Evolutionary conservation across 108 stramenopile species (phyloP).

Genomic region (Stephanodiscus minutulus): DNA sequence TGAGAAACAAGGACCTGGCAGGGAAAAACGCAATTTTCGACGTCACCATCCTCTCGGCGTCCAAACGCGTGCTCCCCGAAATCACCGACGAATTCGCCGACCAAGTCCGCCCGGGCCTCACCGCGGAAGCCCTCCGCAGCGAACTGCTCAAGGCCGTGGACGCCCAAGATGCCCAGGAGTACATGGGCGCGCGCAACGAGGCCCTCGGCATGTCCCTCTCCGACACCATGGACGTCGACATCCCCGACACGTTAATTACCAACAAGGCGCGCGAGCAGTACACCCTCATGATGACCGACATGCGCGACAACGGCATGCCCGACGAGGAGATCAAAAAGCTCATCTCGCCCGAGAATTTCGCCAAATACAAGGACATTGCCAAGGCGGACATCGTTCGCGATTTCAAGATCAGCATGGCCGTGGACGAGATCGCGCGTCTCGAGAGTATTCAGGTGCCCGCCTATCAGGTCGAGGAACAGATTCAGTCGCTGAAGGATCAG

Average conservation of each 20-base stretch:
- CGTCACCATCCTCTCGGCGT: conserved; percentile 77
- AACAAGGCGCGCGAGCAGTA: conserved; percentile 95
- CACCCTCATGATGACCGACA: conserved; percentile 95
- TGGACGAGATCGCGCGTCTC: conserved; percentile 82
- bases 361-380: conserved; percentile 92
- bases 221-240: conserved; percentile 72
- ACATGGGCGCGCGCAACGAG: conserved; percentile 73
- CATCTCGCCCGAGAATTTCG: conserved; percentile 91
- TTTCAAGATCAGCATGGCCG: conserved; percentile 85
- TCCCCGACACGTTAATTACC: conserved; percentile 90
- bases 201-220: conserved; percentile 80
- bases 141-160: conserved; percentile 92
- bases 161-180: conserved; percentile 84
- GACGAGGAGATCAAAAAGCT: conserved; percentile 92
- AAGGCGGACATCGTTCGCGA: conserved; percentile 75
- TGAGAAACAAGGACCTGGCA: conserved; percentile 83
- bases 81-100: conserved; percentile 89
- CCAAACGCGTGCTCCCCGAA: conserved; percentile 81
- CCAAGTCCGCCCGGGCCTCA: conserved; percentile 82
- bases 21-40: conserved; percentile 93
- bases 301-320: conserved; percentile 84
- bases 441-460: conserved; percentile 81
- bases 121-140: conserved; percentile 64
- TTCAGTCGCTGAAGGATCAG: conserved; percentile 76
- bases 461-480: conserved; percentile 85